A percentile compares a stretch with the other conserved stretches of the same genome.
Conservation (phyloP, 129 eudicot genomes). For the Centrapalus pauciflorus region DNA sequence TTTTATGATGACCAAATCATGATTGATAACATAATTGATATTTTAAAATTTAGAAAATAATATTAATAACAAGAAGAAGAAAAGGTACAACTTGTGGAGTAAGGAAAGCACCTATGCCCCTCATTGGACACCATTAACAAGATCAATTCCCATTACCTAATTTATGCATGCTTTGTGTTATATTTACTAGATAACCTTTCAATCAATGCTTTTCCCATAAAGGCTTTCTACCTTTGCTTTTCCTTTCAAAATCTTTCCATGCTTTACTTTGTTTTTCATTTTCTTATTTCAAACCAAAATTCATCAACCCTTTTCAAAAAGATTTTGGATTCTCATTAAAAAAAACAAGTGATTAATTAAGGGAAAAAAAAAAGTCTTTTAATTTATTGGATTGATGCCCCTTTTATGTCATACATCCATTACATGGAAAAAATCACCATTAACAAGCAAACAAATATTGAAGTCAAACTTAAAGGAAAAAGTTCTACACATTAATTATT, state of each 20-base stretch:
- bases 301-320: slow-evolving; percentile 26
- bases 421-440: slow-evolving; percentile 18
- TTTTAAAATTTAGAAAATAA: too few relatives aligned
- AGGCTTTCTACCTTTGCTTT: slow-evolving; percentile 30
- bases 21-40: background rate
- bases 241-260: slow-evolving; percentile 19
- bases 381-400: slow-evolving; percentile 36
- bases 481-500: background rate
- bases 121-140: slow-evolving; percentile 18
- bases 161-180: slow-evolving; percentile 25
- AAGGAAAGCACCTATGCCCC: slow-evolving; percentile 59
- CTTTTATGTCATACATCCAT: slow-evolving; percentile 44
- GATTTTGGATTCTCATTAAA: slow-evolving; percentile 12
- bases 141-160: slow-evolving; percentile 29
- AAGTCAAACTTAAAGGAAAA: slow-evolving; percentile 26
- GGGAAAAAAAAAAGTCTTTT: slow-evolving; percentile 26
- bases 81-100: slow-evolving; percentile 64
- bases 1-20: too few relatives aligned
- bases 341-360: slow-evolving; percentile 23
- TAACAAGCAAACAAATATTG: slow-evolving; percentile 13
- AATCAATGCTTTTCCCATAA: slow-evolving; percentile 20
- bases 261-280: slow-evolving; percentile 12
- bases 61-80: slow-evolving; percentile 14
- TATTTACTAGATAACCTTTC: slow-evolving; percentile 21
- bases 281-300: slow-evolving; percentile 8